Evolutionary conservation across 225 moss, liverwort and hornwort species (phyloP).

Genomic region (Marchantia polymorpha): DNA sequence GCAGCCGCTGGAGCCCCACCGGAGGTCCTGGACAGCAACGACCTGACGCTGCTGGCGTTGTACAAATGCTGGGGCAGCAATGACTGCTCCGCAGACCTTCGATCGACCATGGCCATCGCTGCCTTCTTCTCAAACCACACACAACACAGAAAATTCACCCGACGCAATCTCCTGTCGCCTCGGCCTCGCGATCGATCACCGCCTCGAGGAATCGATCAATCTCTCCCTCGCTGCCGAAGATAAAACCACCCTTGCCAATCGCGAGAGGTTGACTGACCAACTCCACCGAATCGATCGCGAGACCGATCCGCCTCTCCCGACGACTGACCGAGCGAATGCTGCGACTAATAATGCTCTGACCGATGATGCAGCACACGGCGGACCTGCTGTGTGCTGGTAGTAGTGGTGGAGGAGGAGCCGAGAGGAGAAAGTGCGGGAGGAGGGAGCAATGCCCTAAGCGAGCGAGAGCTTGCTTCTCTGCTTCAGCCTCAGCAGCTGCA

Average conservation of each 20-base stretch:
- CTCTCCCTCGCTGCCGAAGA: not conserved
- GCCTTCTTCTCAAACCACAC: conserved; percentile 3
- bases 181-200: not conserved
- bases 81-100: conserved; percentile 26
- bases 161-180: not conserved
- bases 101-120: conserved; percentile 35
- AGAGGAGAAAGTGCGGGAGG: not conserved
- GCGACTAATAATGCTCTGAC: not conserved
- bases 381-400: not conserved
- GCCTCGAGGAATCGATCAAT: not conserved
- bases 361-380: not conserved
- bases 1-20: conserved; percentile 5
- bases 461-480: conserved; percentile 3
- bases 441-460: conserved; percentile 24
- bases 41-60: conserved; percentile 37
- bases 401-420: not conserved
- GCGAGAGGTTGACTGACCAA: not conserved
- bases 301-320: conserved; percentile 1
- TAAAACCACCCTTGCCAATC: not conserved
- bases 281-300: conserved; percentile 2
- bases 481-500: not conserved
- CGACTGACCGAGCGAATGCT: not conserved
- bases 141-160: not conserved
- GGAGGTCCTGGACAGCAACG: conserved; percentile 24
- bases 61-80: conserved; percentile 46